These are phyloP conservation scores for Claviceps quebecensis DNA, from an alignment of 2,329 filamentous ascomycete genomes.

Conservation along the genomic window DNA sequence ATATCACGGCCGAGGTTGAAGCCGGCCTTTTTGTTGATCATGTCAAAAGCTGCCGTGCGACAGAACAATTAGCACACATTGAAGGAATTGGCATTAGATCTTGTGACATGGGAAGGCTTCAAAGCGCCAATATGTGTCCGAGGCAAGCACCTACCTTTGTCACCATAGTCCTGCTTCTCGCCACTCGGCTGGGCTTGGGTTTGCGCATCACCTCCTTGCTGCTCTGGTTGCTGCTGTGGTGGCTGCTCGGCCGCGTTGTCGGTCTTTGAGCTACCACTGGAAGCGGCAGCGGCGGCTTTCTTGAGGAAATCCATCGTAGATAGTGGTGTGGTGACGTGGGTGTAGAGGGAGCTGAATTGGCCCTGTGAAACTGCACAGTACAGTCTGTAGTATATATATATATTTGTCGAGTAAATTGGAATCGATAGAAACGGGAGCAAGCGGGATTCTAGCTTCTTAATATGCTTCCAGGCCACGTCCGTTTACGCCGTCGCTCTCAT, in stretches of 20 bases:
- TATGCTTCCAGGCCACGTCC: neutral
- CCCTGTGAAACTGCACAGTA: neutral
- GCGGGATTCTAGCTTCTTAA: neutral
- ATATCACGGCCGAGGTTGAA: constrained; percentile 18
- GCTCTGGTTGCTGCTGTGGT: constrained; percentile 7
- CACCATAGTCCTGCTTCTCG: constrained; percentile 19
- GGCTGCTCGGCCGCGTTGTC: neutral
- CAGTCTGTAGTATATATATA: neutral
- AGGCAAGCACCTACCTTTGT: constrained; percentile 20
- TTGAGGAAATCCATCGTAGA: constrained; percentile 24
- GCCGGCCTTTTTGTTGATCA: constrained; percentile 20
- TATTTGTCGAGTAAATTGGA: neutral
- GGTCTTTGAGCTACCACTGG: neutral
- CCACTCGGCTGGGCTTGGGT: constrained; percentile 7
- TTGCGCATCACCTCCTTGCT: constrained; percentile 3
- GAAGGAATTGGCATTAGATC: neutral
- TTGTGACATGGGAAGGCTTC: too few relatives aligned
- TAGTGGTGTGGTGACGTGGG: neutral
- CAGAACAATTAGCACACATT: neutral
- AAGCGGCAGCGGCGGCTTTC: constrained; percentile 14
- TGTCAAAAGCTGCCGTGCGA: constrained; percentile 14
- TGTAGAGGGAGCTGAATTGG: neutral
- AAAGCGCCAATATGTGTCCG: neutral
- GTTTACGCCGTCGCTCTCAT: neutral
- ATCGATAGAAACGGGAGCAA: neutral